Evolutionary conservation across 1,284 basidiomycete species (phyloP).

Genomic region (Trichosporon ovoides): DNA sequence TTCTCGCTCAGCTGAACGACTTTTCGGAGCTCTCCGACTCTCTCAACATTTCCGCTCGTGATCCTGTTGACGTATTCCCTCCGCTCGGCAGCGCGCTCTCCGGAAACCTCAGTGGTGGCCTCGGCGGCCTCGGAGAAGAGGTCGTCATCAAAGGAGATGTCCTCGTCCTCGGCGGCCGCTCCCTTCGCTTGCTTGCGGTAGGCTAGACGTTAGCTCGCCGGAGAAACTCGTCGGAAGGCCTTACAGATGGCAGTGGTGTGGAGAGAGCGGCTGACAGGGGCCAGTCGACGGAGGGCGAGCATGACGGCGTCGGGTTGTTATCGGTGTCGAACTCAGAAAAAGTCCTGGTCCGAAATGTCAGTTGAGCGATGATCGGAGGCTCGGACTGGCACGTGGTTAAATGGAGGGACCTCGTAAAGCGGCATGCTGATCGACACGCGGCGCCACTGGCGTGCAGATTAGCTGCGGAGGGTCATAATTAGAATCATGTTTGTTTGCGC

Average conservation of each 20-base stretch:
- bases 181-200: conserved; percentile 13
- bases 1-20: conserved; percentile 18
- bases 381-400: neutral
- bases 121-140: conserved; percentile 14
- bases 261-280: conserved; percentile 11
- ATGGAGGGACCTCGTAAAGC: neutral
- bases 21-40: conserved; percentile 20
- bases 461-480: neutral
- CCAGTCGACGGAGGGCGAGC: conserved; percentile 20
- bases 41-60: conserved; percentile 5
- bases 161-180: conserved; percentile 1
- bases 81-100: conserved; percentile 12
- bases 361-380: neutral
- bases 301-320: conserved; percentile 10
- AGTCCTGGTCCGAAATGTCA: neutral
- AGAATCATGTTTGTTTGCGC: neutral
- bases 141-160: conserved; percentile 7
- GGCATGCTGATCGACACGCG: neutral
- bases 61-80: conserved; percentile 5
- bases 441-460: neutral
- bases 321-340: conserved; percentile 4
- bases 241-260: conserved; percentile 9
- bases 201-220: neutral
- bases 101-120: neutral
- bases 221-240: no score